These are phyloP conservation scores for Pochonia chlamydosporia DNA, from an alignment of 2,329 filamentous ascomycete genomes.

Conservation along the genomic window DNA sequence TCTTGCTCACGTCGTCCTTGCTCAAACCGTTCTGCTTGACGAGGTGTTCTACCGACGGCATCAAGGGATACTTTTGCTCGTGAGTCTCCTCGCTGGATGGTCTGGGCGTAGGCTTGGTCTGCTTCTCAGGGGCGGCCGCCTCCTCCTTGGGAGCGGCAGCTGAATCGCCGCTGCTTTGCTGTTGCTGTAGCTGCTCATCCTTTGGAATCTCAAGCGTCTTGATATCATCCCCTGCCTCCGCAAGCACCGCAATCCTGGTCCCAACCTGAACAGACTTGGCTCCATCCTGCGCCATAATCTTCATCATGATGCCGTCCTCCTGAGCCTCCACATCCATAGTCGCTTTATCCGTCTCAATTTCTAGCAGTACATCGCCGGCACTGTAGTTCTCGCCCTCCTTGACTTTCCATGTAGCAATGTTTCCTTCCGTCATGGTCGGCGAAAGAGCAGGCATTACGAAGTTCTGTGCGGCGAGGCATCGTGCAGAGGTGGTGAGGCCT, in stretches of 20 bases:
- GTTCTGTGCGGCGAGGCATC: conserved; percentile 69
- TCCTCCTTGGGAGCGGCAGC: conserved; percentile 9
- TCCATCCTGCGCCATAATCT: conserved; percentile 70
- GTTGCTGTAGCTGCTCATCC: conserved; percentile 49
- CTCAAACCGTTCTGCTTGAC: conserved; percentile 74
- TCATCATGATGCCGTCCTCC: conserved; percentile 80
- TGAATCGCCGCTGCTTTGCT: conserved; percentile 21
- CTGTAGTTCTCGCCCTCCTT: conserved; percentile 81
- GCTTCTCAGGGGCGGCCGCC: conserved; percentile 17
- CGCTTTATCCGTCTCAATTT: conserved; percentile 92
- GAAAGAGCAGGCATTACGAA: conserved; percentile 89
- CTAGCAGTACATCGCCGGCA: conserved; percentile 80
- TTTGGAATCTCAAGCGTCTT: conserved; percentile 67
- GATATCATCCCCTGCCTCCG: conserved; percentile 76
- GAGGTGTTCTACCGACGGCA: conserved; percentile 79
- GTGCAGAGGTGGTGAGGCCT: conserved; percentile 61
- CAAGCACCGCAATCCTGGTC: conserved; percentile 73
- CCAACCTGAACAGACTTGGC: conserved; percentile 75
- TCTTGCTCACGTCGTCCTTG: conserved; percentile 70
- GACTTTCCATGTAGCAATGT: conserved; percentile 78
- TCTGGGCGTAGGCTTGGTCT: conserved; percentile 48
- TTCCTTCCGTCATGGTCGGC: conserved; percentile 91
- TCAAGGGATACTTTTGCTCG: conserved; percentile 65
- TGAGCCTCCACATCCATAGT: conserved; percentile 94
- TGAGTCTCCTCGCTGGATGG: conserved; percentile 42